phyloP scores from a whole-genome alignment of 1,284 basidiomycete species.

The Entoloma clypeatum region DNA sequence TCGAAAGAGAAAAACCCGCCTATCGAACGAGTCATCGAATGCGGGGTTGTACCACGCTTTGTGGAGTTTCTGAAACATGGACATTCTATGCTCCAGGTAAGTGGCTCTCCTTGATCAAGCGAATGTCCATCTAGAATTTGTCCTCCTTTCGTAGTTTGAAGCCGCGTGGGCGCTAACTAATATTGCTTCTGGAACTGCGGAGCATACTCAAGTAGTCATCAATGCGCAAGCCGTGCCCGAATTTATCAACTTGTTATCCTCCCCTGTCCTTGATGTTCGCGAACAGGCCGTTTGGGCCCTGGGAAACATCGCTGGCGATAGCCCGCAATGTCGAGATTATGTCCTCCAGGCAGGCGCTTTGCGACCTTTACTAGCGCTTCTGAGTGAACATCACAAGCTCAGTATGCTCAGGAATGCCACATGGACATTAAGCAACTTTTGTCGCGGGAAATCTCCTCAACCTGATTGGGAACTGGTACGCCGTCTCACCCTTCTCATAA shows the following conservation, averaged over 20 bases:
- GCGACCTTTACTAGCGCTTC: conserved; percentile 64
- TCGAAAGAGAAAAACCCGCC: conserved; percentile 99
- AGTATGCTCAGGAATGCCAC: conserved; percentile 98
- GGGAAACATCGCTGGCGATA: conserved; percentile 96
- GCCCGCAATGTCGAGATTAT: conserved; percentile 90
- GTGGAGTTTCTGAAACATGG: conserved; percentile 89
- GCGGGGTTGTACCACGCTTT: conserved; percentile 95
- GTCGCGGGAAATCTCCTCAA: conserved; percentile 93
- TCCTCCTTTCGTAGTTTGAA: conserved; percentile 70
- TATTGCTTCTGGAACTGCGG: conserved; percentile 98
- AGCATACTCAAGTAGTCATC: conserved; percentile 98
- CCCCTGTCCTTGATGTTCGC: conserved; percentile 85
- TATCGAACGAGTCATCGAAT: conserved; percentile 99
- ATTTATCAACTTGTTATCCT: conserved; percentile 92
- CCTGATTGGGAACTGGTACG: conserved; percentile 90
- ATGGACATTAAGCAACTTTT: conserved; percentile 98
- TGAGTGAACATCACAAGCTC: conserved; percentile 89
- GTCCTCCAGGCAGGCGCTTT: conserved; percentile 78
- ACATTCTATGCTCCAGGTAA: conserved; percentile 93
- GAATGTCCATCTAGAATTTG: conserved; percentile 8
- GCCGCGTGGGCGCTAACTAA: conserved; percentile 99
- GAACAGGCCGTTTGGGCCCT: conserved; percentile 98
- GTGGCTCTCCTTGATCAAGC: conserved; percentile 19
- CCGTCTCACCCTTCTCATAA: conserved; percentile 14
- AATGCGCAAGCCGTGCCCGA: conserved; percentile 93